Percentiles rank a stretch among this genome's conserved stretches.
Conservation (phyloP, 148 eudicot genomes). For the Drosera capensis region DNA sequence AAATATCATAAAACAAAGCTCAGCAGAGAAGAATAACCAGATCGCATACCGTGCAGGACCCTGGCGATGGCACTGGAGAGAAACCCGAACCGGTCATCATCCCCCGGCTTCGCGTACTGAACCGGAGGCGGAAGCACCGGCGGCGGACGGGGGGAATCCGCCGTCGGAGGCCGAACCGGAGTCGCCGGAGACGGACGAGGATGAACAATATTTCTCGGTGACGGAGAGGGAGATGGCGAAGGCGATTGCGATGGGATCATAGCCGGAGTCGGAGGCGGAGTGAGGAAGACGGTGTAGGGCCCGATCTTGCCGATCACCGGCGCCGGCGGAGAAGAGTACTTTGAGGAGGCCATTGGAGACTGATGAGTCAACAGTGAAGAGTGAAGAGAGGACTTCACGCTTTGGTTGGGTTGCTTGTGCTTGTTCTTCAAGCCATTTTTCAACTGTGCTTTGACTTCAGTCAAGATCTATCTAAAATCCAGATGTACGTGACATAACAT, state of each 20-base stretch:
- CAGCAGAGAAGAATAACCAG: not conserved
- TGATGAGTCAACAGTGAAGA: not conserved
- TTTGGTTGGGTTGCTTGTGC: no score
- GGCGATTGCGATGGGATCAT: no score
- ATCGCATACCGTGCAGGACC: slow-evolving; percentile 49
- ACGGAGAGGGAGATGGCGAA: slow-evolving; percentile 8
- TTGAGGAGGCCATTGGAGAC: not conserved
- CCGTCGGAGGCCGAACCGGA: no score
- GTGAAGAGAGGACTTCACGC: slow-evolving; percentile 1
- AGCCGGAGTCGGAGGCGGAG: slow-evolving; percentile 59
- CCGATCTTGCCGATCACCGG: slow-evolving; percentile 93
- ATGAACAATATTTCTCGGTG: not conserved
- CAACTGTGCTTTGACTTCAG: no score
- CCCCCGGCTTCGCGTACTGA: slow-evolving; percentile 26
- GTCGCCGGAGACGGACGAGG: not conserved
- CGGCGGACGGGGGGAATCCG: no score
- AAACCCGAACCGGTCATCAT: slow-evolving; percentile 29
- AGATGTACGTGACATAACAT: no score
- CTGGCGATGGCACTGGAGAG: slow-evolving; percentile 49
- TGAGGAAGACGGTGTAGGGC: slow-evolving; percentile 84
- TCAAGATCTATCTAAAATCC: no score
- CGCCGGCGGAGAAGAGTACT: slow-evolving; percentile 24
- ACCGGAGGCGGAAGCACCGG: slow-evolving; percentile 63
- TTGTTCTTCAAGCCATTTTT: no score
- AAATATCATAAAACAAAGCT: slow-evolving; percentile 3